Percentiles rank a stretch among this genome's conserved stretches.
phyloP scores from a whole-genome alignment of 495 filamentous ascomycete species.

The Penicillium atrosanguineum region DNA sequence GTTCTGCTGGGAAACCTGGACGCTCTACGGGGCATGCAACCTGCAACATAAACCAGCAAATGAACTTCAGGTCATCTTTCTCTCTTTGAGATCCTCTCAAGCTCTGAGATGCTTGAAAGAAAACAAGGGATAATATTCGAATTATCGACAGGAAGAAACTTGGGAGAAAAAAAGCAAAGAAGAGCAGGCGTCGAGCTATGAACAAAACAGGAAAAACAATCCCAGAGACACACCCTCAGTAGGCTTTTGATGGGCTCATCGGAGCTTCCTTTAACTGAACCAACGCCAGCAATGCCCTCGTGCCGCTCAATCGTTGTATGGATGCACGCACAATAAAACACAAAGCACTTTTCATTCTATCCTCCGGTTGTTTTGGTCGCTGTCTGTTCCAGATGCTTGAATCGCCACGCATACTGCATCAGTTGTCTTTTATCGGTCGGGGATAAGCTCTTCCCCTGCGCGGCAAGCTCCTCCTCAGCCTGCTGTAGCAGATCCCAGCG shows the following conservation, averaged over 20 bases:
- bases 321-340: background rate
- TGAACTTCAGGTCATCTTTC: background rate
- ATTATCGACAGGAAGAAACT: constrained; percentile 4
- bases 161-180: background rate
- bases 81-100: background rate
- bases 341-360: constrained; percentile 8
- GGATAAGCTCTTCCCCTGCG: constrained; percentile 32
- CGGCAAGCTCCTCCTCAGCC: constrained; percentile 34
- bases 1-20: constrained; percentile 1
- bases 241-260: background rate
- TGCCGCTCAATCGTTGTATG: constrained; percentile 5
- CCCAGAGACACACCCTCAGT: background rate
- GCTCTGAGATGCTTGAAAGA: background rate
- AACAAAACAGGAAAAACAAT: background rate
- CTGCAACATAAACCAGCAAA: background rate
- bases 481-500: constrained; percentile 42
- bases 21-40: background rate
- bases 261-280: constrained; percentile 17
- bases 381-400: constrained; percentile 34
- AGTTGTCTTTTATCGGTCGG: constrained; percentile 36
- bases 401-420: constrained; percentile 42
- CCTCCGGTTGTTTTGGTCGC: constrained; percentile 23
- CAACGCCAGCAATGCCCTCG: constrained; percentile 33
- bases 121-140: background rate
- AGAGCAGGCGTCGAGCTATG: background rate